phyloP scores from a whole-genome alignment of 108 stramenopile species.

The Hondaea fermentalgiana region DNA sequence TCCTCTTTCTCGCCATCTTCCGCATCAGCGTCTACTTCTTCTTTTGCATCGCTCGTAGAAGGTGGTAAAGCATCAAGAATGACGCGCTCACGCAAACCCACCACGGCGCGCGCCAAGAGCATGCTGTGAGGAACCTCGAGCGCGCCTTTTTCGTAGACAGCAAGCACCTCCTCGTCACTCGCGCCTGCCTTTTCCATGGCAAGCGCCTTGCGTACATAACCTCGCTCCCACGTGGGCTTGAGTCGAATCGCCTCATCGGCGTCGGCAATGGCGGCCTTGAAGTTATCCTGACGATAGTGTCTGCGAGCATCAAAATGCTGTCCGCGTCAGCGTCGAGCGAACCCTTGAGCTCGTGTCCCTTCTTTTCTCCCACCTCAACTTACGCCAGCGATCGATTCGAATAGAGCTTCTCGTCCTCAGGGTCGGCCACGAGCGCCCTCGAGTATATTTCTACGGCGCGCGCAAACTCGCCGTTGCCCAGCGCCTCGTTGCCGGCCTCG shows the following conservation, averaged over 20 bases:
- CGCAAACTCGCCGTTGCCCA: not conserved
- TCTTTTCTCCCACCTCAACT: not conserved
- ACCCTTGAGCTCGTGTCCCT: not conserved
- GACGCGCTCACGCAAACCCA: not conserved
- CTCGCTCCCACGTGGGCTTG: not conserved
- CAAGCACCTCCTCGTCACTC: not conserved
- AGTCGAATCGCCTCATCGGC: not conserved
- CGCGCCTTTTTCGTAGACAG: not conserved
- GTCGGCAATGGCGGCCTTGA: not conserved
- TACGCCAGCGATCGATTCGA: conserved; percentile 7
- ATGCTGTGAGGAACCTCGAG: not conserved
- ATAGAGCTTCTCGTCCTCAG: not conserved
- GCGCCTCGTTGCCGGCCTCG: not conserved
- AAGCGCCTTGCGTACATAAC: not conserved
- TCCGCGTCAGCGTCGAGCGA: too few species aligned
- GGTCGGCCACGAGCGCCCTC: not conserved
- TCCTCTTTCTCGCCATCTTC: not conserved
- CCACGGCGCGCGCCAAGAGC: not conserved
- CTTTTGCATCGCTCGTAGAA: not conserved
- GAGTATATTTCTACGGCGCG: not conserved
- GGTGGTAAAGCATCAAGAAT: not conserved
- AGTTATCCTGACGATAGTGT: not conserved
- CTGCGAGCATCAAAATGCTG: not conserved
- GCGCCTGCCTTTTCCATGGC: not conserved
- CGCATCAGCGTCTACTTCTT: not conserved